Evolutionary conservation across 2,329 filamentous ascomycete species (phyloP).

Genomic region (Byssoonygena ceratinophila): DNA sequence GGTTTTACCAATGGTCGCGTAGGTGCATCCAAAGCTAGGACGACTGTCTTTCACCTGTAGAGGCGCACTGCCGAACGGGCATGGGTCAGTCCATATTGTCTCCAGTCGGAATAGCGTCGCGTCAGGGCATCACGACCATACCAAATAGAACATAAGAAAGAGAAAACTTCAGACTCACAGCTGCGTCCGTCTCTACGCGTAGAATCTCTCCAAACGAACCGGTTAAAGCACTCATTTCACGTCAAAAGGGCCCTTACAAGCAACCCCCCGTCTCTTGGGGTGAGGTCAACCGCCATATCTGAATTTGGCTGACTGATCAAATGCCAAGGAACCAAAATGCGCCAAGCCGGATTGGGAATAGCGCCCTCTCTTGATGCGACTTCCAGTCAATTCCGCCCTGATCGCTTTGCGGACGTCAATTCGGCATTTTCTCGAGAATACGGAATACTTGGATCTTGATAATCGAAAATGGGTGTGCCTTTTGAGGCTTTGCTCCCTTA

Average conservation of each 20-base stretch:
- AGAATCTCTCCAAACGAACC: slow-evolving; percentile 18
- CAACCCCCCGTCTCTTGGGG: slow-evolving; percentile 14
- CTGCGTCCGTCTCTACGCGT: slow-evolving; percentile 20
- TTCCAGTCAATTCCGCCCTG: neutral
- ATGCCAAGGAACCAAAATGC: slow-evolving; percentile 12
- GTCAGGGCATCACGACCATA: slow-evolving; percentile 7
- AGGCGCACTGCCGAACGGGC: neutral
- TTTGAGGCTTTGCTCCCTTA: slow-evolving; percentile 57
- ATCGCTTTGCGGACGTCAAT: neutral
- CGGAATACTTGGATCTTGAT: neutral
- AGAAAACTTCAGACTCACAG: slow-evolving; percentile 8
- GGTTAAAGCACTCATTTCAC: slow-evolving; percentile 22
- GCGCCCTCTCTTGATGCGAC: neutral
- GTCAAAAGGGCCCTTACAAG: slow-evolving; percentile 21
- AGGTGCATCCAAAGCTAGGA: neutral
- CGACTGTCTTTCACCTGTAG: neutral
- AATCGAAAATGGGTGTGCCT: slow-evolving; percentile 50
- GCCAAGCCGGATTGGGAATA: slow-evolving; percentile 13
- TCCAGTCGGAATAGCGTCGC: neutral
- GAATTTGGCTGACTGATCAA: slow-evolving; percentile 19
- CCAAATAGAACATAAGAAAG: slow-evolving; percentile 4
- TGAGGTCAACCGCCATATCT: slow-evolving; percentile 16
- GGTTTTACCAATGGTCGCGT: neutral
- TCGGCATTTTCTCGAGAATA: neutral
- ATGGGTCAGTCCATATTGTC: slow-evolving; percentile 5